Base-by-base conservation (phyloP, 306 rosid species). In the Cucumis hystrix region DNA sequence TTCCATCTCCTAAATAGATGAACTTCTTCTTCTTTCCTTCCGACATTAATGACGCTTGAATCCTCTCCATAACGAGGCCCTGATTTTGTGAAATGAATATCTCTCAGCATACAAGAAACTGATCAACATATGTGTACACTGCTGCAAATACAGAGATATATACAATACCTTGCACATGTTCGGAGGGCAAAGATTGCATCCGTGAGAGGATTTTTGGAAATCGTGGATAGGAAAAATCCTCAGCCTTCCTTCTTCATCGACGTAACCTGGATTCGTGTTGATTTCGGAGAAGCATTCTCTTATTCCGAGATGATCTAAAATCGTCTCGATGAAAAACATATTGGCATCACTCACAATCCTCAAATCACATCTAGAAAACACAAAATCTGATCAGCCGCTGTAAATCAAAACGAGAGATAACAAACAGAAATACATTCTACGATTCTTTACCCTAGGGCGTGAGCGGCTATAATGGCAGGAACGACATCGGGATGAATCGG, bases 141-240 rank as follows among this genome's bases (percentile, higher is more conserved):
- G 21, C 35, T 59, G 35, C 33, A 59, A 59, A 33, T 37, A 35
- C 14, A 64, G 72, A 64, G 28, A 66, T 2, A 28, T 2, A 28
- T 18, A 61, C 28, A 75, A 17, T 84, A 86, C 92, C 92, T 89
- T 89, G 88, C 93, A 89, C 93, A 89, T 89, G 79, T 89, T 89
- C 73, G 89, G 93, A 74, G 92, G 93, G 76, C 93, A 87, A 57
- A 81, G 80, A 66, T 18, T 40, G 84, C 91, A 87, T 18, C 86
- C 85, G 75, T 89, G 93, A 1, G 91, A 16, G 40, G 82, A 79
- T 28, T 85, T 85, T 47, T 84, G 68, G 54, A 76, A 76, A 60
- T 76, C 71, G 13, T 76, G 79, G 37, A 35, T 21, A 10, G 79
- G 79, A 6, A 59, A 20, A 30, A 77, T 61, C 67, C 79, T 62